Conservation (phyloP, 305 asterid species). For the Euphrasia arctica region DNA sequence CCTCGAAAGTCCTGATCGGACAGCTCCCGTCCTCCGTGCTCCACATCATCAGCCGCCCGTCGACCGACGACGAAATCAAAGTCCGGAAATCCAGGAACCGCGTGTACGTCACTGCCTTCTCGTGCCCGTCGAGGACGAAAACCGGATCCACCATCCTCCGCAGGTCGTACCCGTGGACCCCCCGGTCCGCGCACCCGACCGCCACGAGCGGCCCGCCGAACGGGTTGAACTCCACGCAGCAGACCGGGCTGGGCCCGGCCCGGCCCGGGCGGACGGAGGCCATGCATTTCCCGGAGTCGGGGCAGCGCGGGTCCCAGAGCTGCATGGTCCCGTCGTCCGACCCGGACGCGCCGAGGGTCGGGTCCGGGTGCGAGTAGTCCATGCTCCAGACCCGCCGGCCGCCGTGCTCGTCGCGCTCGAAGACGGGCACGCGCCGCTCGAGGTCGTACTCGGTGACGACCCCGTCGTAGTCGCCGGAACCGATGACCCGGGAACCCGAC, state of each 20-base stretch:
- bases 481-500: constrained; percentile 52
- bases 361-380: constrained; percentile 55
- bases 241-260: constrained; percentile 40
- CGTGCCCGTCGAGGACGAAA: constrained; percentile 48
- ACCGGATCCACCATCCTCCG: constrained; percentile 45
- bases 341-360: constrained; percentile 79
- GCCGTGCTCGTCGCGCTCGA: constrained; percentile 95
- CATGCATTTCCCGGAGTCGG: constrained; percentile 39
- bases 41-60: constrained; percentile 77
- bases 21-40: constrained; percentile 23
- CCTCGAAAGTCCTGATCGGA: constrained; percentile 44
- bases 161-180: constrained; percentile 48
- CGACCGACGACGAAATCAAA: constrained; percentile 50
- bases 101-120: constrained; percentile 51
- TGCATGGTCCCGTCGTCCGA: constrained; percentile 96
- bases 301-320: constrained; percentile 86
- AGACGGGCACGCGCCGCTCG: constrained; percentile 61
- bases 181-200: constrained; percentile 60
- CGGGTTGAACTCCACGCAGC: constrained; percentile 70
- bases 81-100: constrained; percentile 43
- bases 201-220: constrained; percentile 41
- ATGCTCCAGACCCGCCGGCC: constrained; percentile 92
- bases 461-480: constrained; percentile 92
- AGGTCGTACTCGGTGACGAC: constrained; percentile 83
- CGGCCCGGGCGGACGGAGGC: constrained; percentile 46